phyloP scores from a whole-genome alignment of 192 early-diverging fungal genomes.

The Borealophlyctis nickersoniae region DNA sequence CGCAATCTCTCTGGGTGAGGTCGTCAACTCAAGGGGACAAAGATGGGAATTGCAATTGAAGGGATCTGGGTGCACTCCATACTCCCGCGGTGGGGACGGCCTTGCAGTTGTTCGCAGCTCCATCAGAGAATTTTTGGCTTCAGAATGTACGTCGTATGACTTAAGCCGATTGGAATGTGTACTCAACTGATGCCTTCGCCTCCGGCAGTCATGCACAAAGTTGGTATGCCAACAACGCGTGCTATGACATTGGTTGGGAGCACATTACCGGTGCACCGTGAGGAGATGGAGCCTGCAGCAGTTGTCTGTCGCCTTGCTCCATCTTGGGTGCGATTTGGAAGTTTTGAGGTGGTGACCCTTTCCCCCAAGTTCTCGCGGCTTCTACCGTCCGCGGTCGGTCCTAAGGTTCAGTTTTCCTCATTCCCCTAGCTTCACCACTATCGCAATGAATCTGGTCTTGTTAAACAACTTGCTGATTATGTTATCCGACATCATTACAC shows the following conservation, averaged over 20 bases:
- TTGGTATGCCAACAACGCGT: constrained; percentile 72
- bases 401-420: too few relatives aligned
- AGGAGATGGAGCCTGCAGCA: constrained; percentile 62
- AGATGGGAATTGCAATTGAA: constrained; percentile 79
- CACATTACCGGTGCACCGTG: constrained; percentile 50
- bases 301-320: constrained; percentile 63
- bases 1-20: constrained; percentile 72
- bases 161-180: too few relatives aligned
- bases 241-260: constrained; percentile 68
- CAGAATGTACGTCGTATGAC: too few relatives aligned
- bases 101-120: constrained; percentile 75
- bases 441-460: constrained; percentile 52
- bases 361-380: too few relatives aligned
- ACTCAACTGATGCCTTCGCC: too few relatives aligned
- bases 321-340: constrained; percentile 83
- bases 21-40: neutral
- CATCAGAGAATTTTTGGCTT: constrained; percentile 75
- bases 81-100: constrained; percentile 81
- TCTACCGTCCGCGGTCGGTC: too few relatives aligned
- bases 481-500: constrained; percentile 53
- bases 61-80: constrained; percentile 76
- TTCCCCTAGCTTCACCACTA: constrained; percentile 66
- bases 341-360: too few relatives aligned
- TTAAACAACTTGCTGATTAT: constrained; percentile 69
- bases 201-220: constrained; percentile 62